Conservation (phyloP, 306 rosid genomes). For the Trifolium fragiferum region DNA sequence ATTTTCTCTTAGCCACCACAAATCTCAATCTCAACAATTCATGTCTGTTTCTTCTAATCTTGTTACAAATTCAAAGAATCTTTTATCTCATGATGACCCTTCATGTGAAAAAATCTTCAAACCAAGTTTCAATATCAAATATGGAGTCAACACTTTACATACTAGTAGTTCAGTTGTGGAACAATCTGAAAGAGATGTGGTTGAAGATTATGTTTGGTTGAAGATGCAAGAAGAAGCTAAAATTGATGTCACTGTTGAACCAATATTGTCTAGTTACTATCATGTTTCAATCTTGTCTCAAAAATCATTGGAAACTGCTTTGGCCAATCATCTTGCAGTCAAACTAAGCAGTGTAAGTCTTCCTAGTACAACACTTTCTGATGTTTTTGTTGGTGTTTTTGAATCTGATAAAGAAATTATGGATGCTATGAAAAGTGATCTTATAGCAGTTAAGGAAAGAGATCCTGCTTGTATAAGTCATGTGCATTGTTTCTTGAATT, state of each 20-base stretch:
- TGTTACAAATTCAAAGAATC: constrained; percentile 34
- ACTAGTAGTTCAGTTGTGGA: constrained; percentile 38
- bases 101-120: constrained; percentile 40
- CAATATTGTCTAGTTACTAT: constrained; percentile 65
- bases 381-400: constrained; percentile 57
- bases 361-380: constrained; percentile 51
- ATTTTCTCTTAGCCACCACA: constrained; percentile 3
- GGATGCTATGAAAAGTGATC: constrained; percentile 52
- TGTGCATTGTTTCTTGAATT: constrained; percentile 74
- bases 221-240: constrained; percentile 72
- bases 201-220: constrained; percentile 56
- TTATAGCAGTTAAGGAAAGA: constrained; percentile 74
- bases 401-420: constrained; percentile 47
- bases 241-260: constrained; percentile 57
- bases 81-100: background rate
- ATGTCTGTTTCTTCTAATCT: constrained; percentile 47
- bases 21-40: background rate
- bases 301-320: constrained; percentile 57
- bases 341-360: constrained; percentile 62
- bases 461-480: constrained; percentile 88
- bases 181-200: constrained; percentile 28
- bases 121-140: constrained; percentile 34
- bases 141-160: constrained; percentile 31
- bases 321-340: constrained; percentile 63
- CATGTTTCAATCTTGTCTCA: constrained; percentile 58